Evolutionary conservation across 2,329 filamentous ascomycete genomes (phyloP), one percentile per base, ranked within the genome.

Genomic region (Scortechinia acanthostroma): DNA sequence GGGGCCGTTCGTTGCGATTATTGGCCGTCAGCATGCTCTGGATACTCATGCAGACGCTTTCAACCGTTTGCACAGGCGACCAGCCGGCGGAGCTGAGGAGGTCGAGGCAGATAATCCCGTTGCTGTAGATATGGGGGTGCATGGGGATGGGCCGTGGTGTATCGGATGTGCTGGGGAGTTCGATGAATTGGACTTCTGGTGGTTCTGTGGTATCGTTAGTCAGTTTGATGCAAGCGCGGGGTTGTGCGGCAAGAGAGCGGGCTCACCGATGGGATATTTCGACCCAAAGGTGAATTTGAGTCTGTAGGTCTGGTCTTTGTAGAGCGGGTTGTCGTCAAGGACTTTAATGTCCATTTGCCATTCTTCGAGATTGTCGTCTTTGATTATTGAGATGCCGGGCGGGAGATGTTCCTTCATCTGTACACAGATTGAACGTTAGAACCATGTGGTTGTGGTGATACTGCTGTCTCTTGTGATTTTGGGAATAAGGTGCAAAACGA

Each of bases 11-110:
- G 51, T 79, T 75, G 60, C 79, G 80, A 3, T 69, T 75, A 54
- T 86, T 86, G 42, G 80, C 77, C 1, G 81, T 83, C 51, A 86
- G 61, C 81, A 86, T 86, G 57, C 77, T 82, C 61, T 86, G 81
- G 22, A 86, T 69, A 54, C 77, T 83, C 61, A 86, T 78, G 60
- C 80, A 84, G n/a, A 86, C 75, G 51, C 75, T 80, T 63, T 86
- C 81, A 2, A 85, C 82, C 21, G 80, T 84, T 54, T 86, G 81
- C 0, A 86, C 80, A 1, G 81, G 81, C n/a, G 74, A 80, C 81
- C 81, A 86, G 40, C 80, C 81, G 22, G 74, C 70, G 13, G 10
- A 6, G 2, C 69, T 65, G 33, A 86, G 73, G 4, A 86, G 69
- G 51, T 86, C 81, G 33, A 86, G 73, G 52, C 81, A 86, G 51